A percentile compares a stretch with the other conserved stretches of the same genome.
These are phyloP conservation scores for Trifolium pratense DNA, from an alignment of 306 rosid genomes.

Conservation along the genomic window DNA sequence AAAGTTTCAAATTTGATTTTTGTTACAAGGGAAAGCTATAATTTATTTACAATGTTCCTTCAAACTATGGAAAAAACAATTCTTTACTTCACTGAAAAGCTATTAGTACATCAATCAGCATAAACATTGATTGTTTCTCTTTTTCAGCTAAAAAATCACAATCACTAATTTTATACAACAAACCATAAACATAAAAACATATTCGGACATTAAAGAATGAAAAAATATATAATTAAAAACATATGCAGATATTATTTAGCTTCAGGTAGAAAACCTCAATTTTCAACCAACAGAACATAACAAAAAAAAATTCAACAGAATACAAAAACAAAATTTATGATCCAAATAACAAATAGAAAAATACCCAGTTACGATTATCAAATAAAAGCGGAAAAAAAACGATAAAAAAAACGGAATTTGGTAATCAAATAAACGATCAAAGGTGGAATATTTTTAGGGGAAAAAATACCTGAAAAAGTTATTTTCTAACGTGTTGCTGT, in stretches of 20 bases:
- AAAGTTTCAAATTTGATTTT: conserved; percentile 1
- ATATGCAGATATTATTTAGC: conserved; percentile 1
- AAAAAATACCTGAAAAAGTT: conserved; percentile 51
- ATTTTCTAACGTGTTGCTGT: conserved; percentile 34
- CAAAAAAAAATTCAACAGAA: conserved; percentile 9
- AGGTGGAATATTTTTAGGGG: conserved; percentile 3
- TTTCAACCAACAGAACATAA: neutral
- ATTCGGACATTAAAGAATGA: neutral
- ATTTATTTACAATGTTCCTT: conserved; percentile 14
- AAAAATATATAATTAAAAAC: neutral
- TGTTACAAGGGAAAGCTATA: conserved; percentile 23
- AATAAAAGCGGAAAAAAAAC: conserved; percentile 33
- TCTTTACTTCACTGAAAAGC: conserved; percentile 42
- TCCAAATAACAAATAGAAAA: neutral
- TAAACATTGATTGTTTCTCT: conserved; percentile 29
- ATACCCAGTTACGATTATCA: conserved; percentile 39
- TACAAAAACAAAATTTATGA: conserved; percentile 29
- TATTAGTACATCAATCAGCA: conserved; percentile 41
- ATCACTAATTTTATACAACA: conserved; percentile 27
- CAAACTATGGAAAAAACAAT: conserved; percentile 6
- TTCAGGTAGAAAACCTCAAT: neutral
- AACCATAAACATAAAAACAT: conserved; percentile 24
- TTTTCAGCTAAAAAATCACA: conserved; percentile 32
- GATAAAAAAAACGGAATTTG: conserved; percentile 35
- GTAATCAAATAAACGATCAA: conserved; percentile 31